phyloP scores from a whole-genome alignment of 768 basidiomycete species.

The Boletellus sp. region DNA sequence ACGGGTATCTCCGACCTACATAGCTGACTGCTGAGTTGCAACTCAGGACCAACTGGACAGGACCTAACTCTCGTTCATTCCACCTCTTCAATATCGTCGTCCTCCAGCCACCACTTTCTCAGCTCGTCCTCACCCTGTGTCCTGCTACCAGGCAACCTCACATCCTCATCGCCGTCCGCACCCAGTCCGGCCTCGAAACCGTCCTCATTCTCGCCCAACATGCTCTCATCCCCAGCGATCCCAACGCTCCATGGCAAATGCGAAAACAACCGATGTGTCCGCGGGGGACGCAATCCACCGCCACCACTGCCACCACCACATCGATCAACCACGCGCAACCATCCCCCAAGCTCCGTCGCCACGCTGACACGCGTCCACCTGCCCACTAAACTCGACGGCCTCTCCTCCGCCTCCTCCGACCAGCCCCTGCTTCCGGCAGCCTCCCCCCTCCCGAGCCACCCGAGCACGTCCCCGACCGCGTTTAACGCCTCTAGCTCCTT shows the following conservation, averaged over 20 bases:
- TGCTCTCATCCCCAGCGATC: slow-evolving; percentile 9
- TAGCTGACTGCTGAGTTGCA: too few species aligned
- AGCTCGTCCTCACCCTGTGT: slow-evolving; percentile 27
- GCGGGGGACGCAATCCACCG: slow-evolving; percentile 8
- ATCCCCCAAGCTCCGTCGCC: slow-evolving; percentile 54
- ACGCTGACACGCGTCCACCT: slow-evolving; percentile 54
- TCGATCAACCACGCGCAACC: slow-evolving; percentile 49
- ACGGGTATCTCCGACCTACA: too few species aligned
- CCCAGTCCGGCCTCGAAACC: slow-evolving; percentile 21
- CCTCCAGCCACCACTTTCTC: slow-evolving; percentile 50
- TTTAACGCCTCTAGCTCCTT: slow-evolving; percentile 59
- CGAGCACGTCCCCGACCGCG: slow-evolving; percentile 48
- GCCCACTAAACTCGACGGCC: slow-evolving; percentile 21
- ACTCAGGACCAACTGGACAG: too few species aligned
- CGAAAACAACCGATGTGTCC: slow-evolving; percentile 51
- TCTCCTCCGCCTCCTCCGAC: slow-evolving; percentile 7
- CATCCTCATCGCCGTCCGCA: slow-evolving; percentile 29
- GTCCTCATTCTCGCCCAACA: slow-evolving; percentile 29
- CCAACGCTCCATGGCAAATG: slow-evolving; percentile 43
- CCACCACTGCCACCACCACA: not conserved
- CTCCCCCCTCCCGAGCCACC: slow-evolving; percentile 48
- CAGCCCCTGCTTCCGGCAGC: slow-evolving; percentile 11
- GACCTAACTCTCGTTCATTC: slow-evolving; percentile 15
- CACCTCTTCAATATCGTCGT: slow-evolving; percentile 55
- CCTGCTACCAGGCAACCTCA: slow-evolving; percentile 25